Base-by-base conservation (phyloP, 495 filamentous ascomycete genomes). In the Letharia lupina region DNA sequence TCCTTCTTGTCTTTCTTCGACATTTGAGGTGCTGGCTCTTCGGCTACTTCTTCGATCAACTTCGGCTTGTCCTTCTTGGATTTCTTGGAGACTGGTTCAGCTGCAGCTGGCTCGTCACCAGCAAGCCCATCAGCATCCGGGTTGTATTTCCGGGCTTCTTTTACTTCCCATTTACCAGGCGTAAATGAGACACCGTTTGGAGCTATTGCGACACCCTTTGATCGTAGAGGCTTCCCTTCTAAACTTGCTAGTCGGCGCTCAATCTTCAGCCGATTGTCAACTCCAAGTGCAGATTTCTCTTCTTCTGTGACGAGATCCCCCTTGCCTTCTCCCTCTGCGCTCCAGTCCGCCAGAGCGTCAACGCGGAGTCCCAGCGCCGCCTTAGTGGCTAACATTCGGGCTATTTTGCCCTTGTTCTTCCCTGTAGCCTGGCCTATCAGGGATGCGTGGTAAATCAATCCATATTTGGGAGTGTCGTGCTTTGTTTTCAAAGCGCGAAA, bases 401-500 rank as follows among this genome's bases (percentile, higher is more conserved):
- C 94, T 74, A 99, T 96, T 82, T 99, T 99, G 70, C 94, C 94
- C 87, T 99, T 99, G 80, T 98, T 98, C 79, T 88, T 90, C 68
- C 95, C 94, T 37, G 90, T 93, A 35, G 95, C 93, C 79, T 99
- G 94, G 56, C 94, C 94, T 60, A 99, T 90, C 41, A 99, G 82
- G 37, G 92, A 96, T 28, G 94, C 93, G 77, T 99, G 95, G 80
- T 97, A 99, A 76, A 98, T 96, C 69, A 98, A 84, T 82, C 94
- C 94, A 71, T 99, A 99, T 80, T 99, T 99, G 69, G 94, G 94
- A 16, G 94, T 99, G 73, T 98, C 91, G 75, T 98, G 94, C 81
- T 99, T 99, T 23, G 95, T 99, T 83, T 99, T 99, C 66, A 99
- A 80, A 28, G 94, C 94, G 68, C 94, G 86, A 86, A 99, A 99